Base-by-base conservation (phyloP, 2,329 filamentous ascomycete genomes). In the Neofusicoccum sp. region DNA sequence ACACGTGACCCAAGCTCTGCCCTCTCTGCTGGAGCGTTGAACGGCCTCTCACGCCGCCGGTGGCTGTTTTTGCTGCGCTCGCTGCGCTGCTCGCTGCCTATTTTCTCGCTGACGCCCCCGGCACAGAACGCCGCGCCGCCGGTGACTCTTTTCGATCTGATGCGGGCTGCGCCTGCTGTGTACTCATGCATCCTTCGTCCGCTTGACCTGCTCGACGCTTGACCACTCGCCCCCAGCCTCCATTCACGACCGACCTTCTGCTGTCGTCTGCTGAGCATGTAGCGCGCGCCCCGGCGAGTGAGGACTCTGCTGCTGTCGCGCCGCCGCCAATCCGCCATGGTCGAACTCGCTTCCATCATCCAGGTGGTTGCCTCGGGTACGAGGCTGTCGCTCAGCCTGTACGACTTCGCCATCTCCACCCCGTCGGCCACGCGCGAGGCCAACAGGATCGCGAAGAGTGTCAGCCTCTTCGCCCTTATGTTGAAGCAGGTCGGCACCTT, bases 401-500 rank as follows among this genome's bases (percentile, higher is more conserved):
- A 75, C 62, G 66, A 66, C 45, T 62, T 71, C 36, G 70, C 68
- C 62, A 65, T 68, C 41, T 63, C 63, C 36, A 64, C 67, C 8
- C 61, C 68, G 11, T 61, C 63, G 58, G 66, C 67, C 26, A 66
- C 70, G 33, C 68, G 63, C 48, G 68, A 73, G 51, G 60, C 71
- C 33, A 63, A 69, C 53, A 65, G 61, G 30, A 63, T 73, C n/a
- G 72, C 74, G 11, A 71, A 65, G 57, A 64, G 66, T n/a, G 69
- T 75, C 59, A 74, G 70, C 62, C 67, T 68, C 40, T 71, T 76
- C 47, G 70, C 70, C 44, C 66, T 70, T 6, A 71, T 70, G 33
- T 56, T 76, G 61, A 75, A 76, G 63, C 73, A 77, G 57, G 65
- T 75, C 20, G 73, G 73, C 47, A 71, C 72, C 0, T 67, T 71